phyloP scores from a whole-genome alignment of 345 rosid species.

The Eucalyptus leucophloia region DNA sequence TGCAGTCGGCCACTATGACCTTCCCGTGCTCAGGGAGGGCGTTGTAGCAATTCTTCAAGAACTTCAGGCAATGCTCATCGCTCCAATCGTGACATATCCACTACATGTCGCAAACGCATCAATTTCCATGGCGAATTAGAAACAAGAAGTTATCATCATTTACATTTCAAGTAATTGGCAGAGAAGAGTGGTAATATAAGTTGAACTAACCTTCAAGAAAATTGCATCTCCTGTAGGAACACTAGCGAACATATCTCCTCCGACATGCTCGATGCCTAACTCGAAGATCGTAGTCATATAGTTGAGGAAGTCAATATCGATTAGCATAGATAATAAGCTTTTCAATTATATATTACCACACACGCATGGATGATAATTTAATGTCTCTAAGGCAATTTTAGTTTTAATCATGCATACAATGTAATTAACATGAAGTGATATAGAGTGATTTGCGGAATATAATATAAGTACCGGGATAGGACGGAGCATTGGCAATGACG shows the following conservation, averaged over 20 bases:
- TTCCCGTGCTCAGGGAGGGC: background rate
- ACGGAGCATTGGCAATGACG: background rate
- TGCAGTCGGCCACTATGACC: background rate
- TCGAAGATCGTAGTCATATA: background rate
- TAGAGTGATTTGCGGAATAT: background rate
- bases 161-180: background rate
- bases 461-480: background rate
- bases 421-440: background rate
- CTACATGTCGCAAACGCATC: background rate
- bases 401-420: background rate
- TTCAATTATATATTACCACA: background rate
- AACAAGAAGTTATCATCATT: background rate
- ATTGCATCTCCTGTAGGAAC: conserved; percentile 4
- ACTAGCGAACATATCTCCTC: background rate
- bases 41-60: conserved; percentile 1
- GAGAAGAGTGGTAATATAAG: background rate
- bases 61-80: background rate
- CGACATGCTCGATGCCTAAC: background rate
- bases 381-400: background rate
- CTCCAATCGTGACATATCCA: background rate
- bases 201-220: conserved; percentile 1
- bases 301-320: background rate
- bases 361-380: background rate
- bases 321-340: background rate
- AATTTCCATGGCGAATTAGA: background rate